Percentiles rank a stretch among this genome's conserved stretches.
Conservation (phyloP, 106 monocot species). For the Dendrobium nobile region DNA sequence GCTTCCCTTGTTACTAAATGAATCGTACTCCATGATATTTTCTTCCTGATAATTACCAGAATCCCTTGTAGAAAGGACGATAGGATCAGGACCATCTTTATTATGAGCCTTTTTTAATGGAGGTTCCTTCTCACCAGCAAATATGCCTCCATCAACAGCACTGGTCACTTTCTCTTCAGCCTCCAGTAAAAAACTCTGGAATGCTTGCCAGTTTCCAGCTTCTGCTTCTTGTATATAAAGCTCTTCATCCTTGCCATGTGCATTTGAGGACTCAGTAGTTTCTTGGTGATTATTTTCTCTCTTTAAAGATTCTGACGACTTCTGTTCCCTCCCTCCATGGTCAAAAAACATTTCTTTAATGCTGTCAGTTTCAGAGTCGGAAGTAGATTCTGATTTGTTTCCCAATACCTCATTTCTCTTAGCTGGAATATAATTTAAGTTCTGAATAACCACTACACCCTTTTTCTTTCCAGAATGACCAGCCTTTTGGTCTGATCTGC, state of each 20-base stretch:
- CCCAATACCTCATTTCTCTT: constrained; percentile 44
- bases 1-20: constrained; percentile 23
- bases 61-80: constrained; percentile 38
- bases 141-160: constrained; percentile 35
- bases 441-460: constrained; percentile 58
- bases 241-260: constrained; percentile 27
- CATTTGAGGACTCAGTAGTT: constrained; percentile 18
- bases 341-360: constrained; percentile 23
- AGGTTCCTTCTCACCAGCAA: constrained; percentile 60
- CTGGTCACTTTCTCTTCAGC: constrained; percentile 54
- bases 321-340: constrained; percentile 28
- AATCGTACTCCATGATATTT: constrained; percentile 47
- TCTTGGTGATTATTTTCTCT: constrained; percentile 30
- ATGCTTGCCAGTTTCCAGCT: constrained; percentile 78
- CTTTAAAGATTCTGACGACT: constrained; percentile 38
- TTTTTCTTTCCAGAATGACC: constrained; percentile 60
- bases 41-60: constrained; percentile 17
- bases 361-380: constrained; percentile 34
- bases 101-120: constrained; percentile 29
- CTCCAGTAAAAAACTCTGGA: constrained; percentile 76
- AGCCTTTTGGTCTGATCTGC: constrained; percentile 37
- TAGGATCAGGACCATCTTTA: constrained; percentile 38
- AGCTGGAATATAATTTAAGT: constrained; percentile 67
- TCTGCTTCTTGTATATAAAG: constrained; percentile 33
- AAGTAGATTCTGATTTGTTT: constrained; percentile 40